Evolutionary conservation across 164 flowering plant species (phyloP), one percentile per base, ranked within the genome.

Genomic region (Euptelea pleiosperma): DNA sequence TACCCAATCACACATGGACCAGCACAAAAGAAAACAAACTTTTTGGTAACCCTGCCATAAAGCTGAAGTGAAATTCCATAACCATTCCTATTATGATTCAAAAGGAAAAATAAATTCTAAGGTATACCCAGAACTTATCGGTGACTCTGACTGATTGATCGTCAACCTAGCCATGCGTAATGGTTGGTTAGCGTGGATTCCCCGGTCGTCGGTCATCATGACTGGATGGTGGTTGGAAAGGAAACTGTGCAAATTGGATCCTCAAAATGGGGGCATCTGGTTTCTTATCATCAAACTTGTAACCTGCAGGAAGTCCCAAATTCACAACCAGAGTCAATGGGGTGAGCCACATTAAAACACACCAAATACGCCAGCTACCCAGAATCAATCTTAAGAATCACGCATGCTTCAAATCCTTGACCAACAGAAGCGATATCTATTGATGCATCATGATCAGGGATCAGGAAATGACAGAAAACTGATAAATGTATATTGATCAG

Each of bases 191-290:
- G 48, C 34, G 59, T 15, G 34, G 18, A 55, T 35, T 24, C 12
- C 55, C 55, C 35, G 14, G 39, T 29, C 29, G 55, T 39, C 65
- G 52, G 8, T 70, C 75, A 41, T 67, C 70, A 4, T 18, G 66
- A 49, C 64, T 67, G 58, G 79, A 60, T 46, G 82, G 77, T 46
- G 67, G 76, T 25, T 72, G 79, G 67, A 84, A 79, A 42, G 96
- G 96, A 61, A 88, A 88, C 31, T 77, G 79, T n/a, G 88, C 96
- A 72, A 81, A 84, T 52, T 75, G 75, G 57, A 88, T 81, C 60
- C 62, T 83, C 69, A 86, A 68, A 47, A 39, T 42, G 26, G 85
- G 74, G 24, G 92, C 71, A 29, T 85, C 80, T 1, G 87, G 79
- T 54, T 88, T 84, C 79, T 72, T 84, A 61, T 84, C 74, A 61